Base-by-base conservation (phyloP, 2,329 filamentous ascomycete species). In the Domatiomyces catenatus region DNA sequence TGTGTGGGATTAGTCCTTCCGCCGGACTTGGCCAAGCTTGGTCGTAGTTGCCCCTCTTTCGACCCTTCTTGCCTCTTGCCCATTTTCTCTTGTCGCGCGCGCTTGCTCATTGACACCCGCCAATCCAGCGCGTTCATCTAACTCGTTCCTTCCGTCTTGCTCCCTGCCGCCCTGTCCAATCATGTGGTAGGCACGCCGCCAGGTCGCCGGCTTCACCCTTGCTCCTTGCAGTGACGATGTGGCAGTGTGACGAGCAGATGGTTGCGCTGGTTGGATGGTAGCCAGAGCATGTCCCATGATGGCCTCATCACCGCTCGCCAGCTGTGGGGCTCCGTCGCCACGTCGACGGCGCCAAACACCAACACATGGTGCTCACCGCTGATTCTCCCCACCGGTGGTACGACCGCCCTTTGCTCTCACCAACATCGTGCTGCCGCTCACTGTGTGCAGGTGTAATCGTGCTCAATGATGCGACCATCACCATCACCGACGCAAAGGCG, bases 311-410 rank as follows among this genome's bases (percentile, higher is more conserved):
- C 52, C 44, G 56, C 54, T 49, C 57, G 57, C 52, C 57, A 59
- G 51, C 50, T 59, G 54, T 59, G 57, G 57, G 57, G 56, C 39
- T 52, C 54, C 43, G 48, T 54, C 28, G 53, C 47, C 48, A 58
- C 57, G 20, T 10, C 57, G 39, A 54, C 56, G 8, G 62, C 63
- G 39, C 63, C 65, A 10, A 64, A 64, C 39, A 53, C 61, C 2
- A 64, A 67, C 48, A 62, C 75, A 56, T 73, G 75, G 58, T 84
- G 80, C 61, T 79, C 77, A 18, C 77, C 79, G 24, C 78, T 80
- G 60, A 73, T 76, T 20, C 70, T 84, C 17, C 79, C 78, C 42
- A 76, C 75, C 55, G 69, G 73, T 59, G 80, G 79, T 69, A 61
- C 52, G 66, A 6, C 19, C 22, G 3, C 18, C 22, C 43, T 45